A percentile compares a stretch with the other conserved stretches of the same genome.
These are phyloP conservation scores for Rosa rugosa DNA, from an alignment of 306 rosid genomes.

Conservation along the genomic window DNA sequence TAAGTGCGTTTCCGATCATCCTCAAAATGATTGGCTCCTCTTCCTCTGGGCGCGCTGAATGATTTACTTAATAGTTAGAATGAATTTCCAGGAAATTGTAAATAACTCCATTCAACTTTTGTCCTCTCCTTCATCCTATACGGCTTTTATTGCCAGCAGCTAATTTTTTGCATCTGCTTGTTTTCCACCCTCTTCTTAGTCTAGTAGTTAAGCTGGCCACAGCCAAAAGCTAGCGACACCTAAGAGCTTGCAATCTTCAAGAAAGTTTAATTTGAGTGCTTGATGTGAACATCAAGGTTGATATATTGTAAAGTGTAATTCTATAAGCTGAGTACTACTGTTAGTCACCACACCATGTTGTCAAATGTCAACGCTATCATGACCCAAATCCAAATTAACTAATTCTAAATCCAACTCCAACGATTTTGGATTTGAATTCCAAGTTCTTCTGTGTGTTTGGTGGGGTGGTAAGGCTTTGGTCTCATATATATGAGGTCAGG, in stretches of 20 bases:
- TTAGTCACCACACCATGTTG: background rate
- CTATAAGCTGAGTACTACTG: too few species aligned
- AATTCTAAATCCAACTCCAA: background rate
- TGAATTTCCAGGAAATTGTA: background rate
- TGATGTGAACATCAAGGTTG: background rate
- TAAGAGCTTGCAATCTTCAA: background rate
- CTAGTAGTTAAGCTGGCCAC: background rate
- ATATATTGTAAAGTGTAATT: background rate
- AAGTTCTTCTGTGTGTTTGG: too few species aligned
- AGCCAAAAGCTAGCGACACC: background rate
- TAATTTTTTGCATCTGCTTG: background rate
- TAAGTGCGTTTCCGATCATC: too few species aligned
- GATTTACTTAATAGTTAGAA: too few species aligned
- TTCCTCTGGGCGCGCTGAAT: background rate
- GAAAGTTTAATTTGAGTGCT: background rate
- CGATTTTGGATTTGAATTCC: background rate
- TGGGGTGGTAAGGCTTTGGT: too few species aligned
- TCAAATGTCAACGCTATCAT: background rate
- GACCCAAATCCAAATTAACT: background rate
- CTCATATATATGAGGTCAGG: too few species aligned
- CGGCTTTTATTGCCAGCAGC: background rate
- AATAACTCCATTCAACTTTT: background rate
- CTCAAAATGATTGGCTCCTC: background rate
- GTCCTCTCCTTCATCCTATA: background rate
- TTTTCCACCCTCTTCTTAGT: background rate